Conservation (phyloP, 805 yeast species). For the Cyberlindnera misumaiensis region DNA sequence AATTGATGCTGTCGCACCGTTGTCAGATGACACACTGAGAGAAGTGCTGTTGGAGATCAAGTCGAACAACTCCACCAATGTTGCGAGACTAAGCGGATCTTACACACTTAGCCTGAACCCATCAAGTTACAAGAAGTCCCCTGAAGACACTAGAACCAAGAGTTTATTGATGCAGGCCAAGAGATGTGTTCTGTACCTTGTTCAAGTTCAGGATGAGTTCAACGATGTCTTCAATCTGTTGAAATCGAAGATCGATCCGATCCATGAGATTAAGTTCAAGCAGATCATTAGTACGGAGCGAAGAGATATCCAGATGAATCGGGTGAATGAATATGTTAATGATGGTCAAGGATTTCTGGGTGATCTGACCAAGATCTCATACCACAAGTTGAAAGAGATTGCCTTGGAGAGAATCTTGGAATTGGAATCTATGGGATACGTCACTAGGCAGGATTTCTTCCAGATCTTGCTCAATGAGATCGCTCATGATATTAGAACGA, state of each 20-base stretch:
- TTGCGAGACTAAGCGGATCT: constrained; percentile 44
- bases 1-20: constrained; percentile 38
- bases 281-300: constrained; percentile 46
- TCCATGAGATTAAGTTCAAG: constrained; percentile 62
- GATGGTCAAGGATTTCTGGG: constrained; percentile 41
- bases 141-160: constrained; percentile 49
- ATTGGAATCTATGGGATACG: constrained; percentile 58
- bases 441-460: constrained; percentile 62
- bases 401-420: constrained; percentile 72
- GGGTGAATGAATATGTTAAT: constrained; percentile 34
- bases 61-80: constrained; percentile 38
- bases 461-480: constrained; percentile 79
- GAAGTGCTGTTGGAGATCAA: constrained; percentile 35
- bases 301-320: constrained; percentile 27
- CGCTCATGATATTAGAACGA: constrained; percentile 67
- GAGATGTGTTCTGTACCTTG: constrained; percentile 72
- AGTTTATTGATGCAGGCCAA: constrained; percentile 70
- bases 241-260: constrained; percentile 56
- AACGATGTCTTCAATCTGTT: constrained; percentile 61
- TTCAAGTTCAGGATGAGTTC: constrained; percentile 70
- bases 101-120: constrained; percentile 57
- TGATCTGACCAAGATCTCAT: constrained; percentile 42
- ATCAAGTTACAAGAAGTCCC: constrained; percentile 36
- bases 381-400: constrained; percentile 69
- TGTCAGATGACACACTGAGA: constrained; percentile 48